phyloP scores from a whole-genome alignment of 176 grass and related monocot species.

The Cenchrus americanus region DNA sequence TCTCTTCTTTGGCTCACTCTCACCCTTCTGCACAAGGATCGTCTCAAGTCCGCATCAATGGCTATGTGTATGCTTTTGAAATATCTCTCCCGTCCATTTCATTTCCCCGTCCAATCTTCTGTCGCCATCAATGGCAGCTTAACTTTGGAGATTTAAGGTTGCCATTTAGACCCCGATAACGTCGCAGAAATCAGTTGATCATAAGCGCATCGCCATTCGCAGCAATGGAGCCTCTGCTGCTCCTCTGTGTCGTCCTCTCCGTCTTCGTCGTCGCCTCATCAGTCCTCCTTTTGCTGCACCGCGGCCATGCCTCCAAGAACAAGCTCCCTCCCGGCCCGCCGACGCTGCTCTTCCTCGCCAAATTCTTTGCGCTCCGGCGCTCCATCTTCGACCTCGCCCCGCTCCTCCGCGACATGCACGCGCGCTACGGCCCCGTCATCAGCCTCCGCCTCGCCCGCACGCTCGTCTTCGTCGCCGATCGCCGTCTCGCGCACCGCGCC shows the following conservation, averaged over 20 bases:
- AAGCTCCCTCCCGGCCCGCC: constrained; percentile 56
- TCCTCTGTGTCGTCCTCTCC: neutral
- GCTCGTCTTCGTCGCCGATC: constrained; percentile 63
- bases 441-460: constrained; percentile 45
- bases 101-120: too few relatives aligned
- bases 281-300: neutral
- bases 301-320: too few relatives aligned
- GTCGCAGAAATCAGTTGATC: too few relatives aligned
- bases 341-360: constrained; percentile 40
- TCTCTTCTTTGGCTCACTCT: too few relatives aligned
- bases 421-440: constrained; percentile 49
- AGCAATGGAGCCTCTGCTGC: neutral
- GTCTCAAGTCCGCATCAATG: too few relatives aligned
- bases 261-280: too few relatives aligned
- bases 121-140: too few relatives aligned
- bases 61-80: too few relatives aligned
- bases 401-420: constrained; percentile 50
- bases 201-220: neutral
- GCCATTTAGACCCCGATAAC: too few relatives aligned
- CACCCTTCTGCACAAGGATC: too few relatives aligned
- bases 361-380: constrained; percentile 42
- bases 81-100: too few relatives aligned
- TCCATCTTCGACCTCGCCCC: constrained; percentile 52
- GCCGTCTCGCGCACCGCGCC: constrained; percentile 39
- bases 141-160: too few relatives aligned